Evolutionary conservation across 1,284 basidiomycete genomes (phyloP).

Genomic region (Ustilago trichophora): DNA sequence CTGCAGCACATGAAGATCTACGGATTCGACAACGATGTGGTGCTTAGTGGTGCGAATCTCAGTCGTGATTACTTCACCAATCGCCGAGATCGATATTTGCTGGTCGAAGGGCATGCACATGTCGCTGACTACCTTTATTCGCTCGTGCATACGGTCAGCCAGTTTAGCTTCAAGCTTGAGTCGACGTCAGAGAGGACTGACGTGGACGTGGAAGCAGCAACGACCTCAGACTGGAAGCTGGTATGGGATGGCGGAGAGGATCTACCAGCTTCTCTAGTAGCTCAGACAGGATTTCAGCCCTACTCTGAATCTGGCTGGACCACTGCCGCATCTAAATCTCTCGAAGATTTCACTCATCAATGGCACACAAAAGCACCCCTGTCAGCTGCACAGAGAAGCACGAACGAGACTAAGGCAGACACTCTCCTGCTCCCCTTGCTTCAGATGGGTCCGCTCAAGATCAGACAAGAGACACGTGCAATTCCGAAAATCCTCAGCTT

Average conservation of each 20-base stretch:
- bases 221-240: conserved; percentile 32
- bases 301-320: conserved; percentile 44
- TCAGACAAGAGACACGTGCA: conserved; percentile 66
- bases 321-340: conserved; percentile 9
- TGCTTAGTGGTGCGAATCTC: conserved; percentile 95
- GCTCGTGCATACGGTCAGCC: conserved; percentile 76
- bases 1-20: conserved; percentile 98
- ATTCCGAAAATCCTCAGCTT: conserved; percentile 47
- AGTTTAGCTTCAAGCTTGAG: conserved; percentile 75
- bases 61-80: conserved; percentile 93
- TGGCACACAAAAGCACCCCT: conserved; percentile 25
- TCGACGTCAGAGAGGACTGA: background rate
- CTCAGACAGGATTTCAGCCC: background rate
- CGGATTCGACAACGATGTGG: conserved; percentile 87
- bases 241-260: conserved; percentile 58
- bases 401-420: conserved; percentile 12
- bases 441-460: conserved; percentile 67
- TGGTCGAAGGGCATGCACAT: conserved; percentile 74
- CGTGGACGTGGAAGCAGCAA: background rate
- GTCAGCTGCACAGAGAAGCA: background rate
- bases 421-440: conserved; percentile 65
- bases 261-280: background rate
- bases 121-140: conserved; percentile 84
- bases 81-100: conserved; percentile 91
- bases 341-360: conserved; percentile 42